phyloP scores from a whole-genome alignment of 2,329 filamentous ascomycete species.

The Aspergillus pseudoterreus region DNA sequence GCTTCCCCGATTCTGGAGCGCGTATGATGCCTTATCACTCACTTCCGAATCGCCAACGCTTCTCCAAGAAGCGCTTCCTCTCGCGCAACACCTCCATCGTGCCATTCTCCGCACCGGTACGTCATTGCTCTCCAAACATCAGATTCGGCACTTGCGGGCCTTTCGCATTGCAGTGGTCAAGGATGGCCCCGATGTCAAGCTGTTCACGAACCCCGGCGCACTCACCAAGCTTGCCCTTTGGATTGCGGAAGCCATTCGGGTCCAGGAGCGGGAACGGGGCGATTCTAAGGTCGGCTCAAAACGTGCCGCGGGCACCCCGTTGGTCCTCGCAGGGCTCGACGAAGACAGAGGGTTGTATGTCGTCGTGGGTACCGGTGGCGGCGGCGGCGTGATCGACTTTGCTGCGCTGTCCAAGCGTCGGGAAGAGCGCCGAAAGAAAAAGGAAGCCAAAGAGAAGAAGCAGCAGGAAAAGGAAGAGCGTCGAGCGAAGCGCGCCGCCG shows the following conservation, averaged over 20 bases:
- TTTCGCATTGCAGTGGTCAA: conserved; percentile 96
- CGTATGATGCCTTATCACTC: conserved; percentile 54
- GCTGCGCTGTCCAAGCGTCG: conserved; percentile 65
- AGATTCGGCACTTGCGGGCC: conserved; percentile 85
- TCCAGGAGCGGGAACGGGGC: conserved; percentile 80
- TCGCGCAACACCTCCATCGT: conserved; percentile 82
- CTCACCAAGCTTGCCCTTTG: conserved; percentile 90
- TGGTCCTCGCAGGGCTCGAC: conserved; percentile 87
- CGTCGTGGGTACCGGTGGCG: conserved; percentile 87
- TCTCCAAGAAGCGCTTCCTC: conserved; percentile 73
- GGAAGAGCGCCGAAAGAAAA: conserved; percentile 60
- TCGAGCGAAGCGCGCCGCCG: conserved; percentile 54
- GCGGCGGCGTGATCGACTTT: conserved; percentile 67
- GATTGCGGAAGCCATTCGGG: conserved; percentile 86
- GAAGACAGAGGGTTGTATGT: conserved; percentile 84
- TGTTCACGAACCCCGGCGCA: conserved; percentile 90
- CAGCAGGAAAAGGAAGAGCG: conserved; percentile 63
- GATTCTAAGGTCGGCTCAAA: conserved; percentile 51
- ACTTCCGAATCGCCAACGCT: conserved; percentile 41
- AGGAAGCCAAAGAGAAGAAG: conserved; percentile 60
- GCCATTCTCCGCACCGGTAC: conserved; percentile 93
- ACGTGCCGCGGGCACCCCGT: conserved; percentile 61
- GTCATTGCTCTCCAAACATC: conserved; percentile 84
- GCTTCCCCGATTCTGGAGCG: conserved; percentile 53
- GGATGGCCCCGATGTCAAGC: conserved; percentile 83